A percentile compares a stretch with the other conserved stretches of the same genome.
Evolutionary conservation across 2,329 filamentous ascomycete genomes (phyloP).

Genomic region (Stachybotrys chartarum): DNA sequence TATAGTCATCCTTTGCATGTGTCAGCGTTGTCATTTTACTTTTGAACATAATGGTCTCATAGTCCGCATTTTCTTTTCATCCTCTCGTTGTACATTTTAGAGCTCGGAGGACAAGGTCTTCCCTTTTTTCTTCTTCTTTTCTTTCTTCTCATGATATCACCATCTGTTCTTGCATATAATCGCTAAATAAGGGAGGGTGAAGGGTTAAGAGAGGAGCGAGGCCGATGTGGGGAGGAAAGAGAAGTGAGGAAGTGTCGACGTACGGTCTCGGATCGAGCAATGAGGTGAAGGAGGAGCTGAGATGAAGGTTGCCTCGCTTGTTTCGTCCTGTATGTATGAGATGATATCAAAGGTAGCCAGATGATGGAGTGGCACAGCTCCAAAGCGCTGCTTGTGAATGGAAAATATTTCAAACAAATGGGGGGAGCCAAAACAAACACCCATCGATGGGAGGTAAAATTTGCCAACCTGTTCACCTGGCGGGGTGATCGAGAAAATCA

Average conservation of each 20-base stretch:
- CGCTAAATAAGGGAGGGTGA: slow-evolving; percentile 11
- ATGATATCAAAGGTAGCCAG: neutral
- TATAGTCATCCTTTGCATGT: slow-evolving; percentile 15
- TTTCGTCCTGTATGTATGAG: neutral
- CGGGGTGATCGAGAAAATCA: too few relatives aligned
- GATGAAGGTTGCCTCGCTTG: neutral
- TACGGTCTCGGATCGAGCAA: too few relatives aligned
- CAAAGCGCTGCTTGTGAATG: neutral
- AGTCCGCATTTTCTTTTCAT: slow-evolving; percentile 16
- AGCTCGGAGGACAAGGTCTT: slow-evolving; percentile 18
- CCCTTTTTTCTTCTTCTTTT: slow-evolving; percentile 8
- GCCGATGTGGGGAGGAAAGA: neutral
- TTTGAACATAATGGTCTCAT: slow-evolving; percentile 25
- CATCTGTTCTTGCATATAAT: slow-evolving; percentile 24
- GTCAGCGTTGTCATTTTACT: slow-evolving; percentile 18
- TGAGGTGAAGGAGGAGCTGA: neutral
- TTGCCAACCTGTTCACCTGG: too few relatives aligned
- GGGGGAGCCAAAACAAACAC: neutral
- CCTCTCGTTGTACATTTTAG: slow-evolving; percentile 25
- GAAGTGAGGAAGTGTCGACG: neutral
- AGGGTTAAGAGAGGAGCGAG: neutral
- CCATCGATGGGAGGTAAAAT: too few relatives aligned
- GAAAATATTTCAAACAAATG: neutral
- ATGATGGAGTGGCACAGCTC: neutral
- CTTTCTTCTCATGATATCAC: slow-evolving; percentile 14